Evolutionary conservation across 495 filamentous ascomycete species (phyloP).

Genomic region (Pyrenopolyporus hunteri): DNA sequence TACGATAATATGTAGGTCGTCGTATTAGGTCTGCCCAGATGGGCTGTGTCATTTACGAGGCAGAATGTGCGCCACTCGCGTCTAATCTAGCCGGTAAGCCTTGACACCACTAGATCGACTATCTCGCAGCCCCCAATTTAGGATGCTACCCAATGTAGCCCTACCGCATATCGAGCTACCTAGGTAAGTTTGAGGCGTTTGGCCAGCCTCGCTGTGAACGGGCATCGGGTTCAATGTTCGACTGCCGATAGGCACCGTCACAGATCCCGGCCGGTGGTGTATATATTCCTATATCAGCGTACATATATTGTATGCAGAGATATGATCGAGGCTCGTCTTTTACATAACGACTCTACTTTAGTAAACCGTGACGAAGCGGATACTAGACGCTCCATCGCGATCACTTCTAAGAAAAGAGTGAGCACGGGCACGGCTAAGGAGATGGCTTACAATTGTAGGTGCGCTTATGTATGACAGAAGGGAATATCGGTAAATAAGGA

Average conservation of each 20-base stretch:
- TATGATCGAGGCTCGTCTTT: too few species aligned
- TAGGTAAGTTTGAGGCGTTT: constrained; percentile 17
- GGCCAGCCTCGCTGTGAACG: constrained; percentile 20
- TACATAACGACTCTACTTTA: too few species aligned
- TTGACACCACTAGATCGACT: constrained; percentile 21
- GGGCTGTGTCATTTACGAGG: constrained; percentile 18
- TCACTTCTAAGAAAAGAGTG: too few species aligned
- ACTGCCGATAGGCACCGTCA: background rate
- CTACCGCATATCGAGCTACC: constrained; percentile 15
- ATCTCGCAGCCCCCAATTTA: constrained; percentile 24
- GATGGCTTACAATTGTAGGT: too few species aligned
- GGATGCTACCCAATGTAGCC: constrained; percentile 26
- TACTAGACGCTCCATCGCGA: too few species aligned
- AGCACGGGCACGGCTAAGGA: too few species aligned
- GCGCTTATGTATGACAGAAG: background rate
- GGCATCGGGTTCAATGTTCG: constrained; percentile 3
- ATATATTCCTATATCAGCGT: background rate
- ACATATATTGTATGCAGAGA: too few species aligned
- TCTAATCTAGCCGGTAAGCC: constrained; percentile 22
- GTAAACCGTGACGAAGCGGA: too few species aligned
- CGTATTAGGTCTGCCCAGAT: constrained; percentile 8
- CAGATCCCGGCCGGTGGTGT: constrained; percentile 3
- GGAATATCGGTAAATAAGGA: constrained; percentile 1
- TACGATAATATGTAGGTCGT: constrained; percentile 30
- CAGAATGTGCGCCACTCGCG: background rate